Evolutionary conservation across 805 yeast genomes (phyloP).

Genomic region (Pichia californica): DNA sequence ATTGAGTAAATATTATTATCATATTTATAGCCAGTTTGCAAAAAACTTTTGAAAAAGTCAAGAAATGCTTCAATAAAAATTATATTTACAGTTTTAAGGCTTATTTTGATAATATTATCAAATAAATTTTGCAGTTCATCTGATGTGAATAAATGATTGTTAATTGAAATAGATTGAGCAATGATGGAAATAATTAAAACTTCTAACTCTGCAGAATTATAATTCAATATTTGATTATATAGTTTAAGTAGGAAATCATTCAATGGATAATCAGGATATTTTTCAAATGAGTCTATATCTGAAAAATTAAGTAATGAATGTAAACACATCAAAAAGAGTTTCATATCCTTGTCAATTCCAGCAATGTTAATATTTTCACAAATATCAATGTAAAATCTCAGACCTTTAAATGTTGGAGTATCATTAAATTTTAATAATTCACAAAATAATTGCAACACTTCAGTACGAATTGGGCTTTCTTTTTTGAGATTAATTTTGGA

Average conservation of each 20-base stretch:
- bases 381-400: slow-evolving; percentile 58
- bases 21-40: background rate
- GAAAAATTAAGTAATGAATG: slow-evolving; percentile 39
- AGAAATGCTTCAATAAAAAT: slow-evolving; percentile 3
- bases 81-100: slow-evolving; percentile 3
- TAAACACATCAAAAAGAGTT: slow-evolving; percentile 40
- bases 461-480: slow-evolving; percentile 33
- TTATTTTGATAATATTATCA: background rate
- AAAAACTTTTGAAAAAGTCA: slow-evolving; percentile 3
- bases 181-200: slow-evolving; percentile 14
- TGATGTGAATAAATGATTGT: background rate
- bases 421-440: slow-evolving; percentile 54
- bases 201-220: slow-evolving; percentile 10
- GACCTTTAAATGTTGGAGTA: slow-evolving; percentile 38
- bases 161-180: slow-evolving; percentile 16
- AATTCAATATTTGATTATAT: slow-evolving; percentile 3
- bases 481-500: slow-evolving; percentile 39
- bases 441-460: slow-evolving; percentile 46
- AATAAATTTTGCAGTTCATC: slow-evolving; percentile 3
- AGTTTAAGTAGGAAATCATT: slow-evolving; percentile 11
- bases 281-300: slow-evolving; percentile 19
- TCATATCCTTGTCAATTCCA: slow-evolving; percentile 33
- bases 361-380: slow-evolving; percentile 36
- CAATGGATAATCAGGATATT: slow-evolving; percentile 16
- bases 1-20: slow-evolving; percentile 4